Evolutionary conservation across 2,329 filamentous ascomycete species (phyloP), one percentile per base, ranked within the genome.

Genomic region (Aspergillus novoparasiticus): DNA sequence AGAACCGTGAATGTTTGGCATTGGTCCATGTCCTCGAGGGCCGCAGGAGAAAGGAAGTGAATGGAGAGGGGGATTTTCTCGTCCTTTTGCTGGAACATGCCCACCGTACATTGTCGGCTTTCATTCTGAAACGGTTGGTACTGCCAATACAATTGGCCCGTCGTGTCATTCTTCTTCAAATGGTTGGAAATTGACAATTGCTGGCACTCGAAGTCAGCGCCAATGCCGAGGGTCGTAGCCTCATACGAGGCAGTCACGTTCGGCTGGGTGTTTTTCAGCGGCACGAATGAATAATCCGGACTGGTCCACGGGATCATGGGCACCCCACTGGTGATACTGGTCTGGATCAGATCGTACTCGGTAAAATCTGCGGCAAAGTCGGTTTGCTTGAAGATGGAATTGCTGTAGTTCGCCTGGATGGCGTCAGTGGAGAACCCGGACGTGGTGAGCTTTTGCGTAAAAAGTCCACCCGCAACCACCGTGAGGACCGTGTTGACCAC

Each of bases 261-360:
- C 2, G 59, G 63, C 19, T 72, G 46, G 8, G 64, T 51, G 16
- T 75, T 65, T 14, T 65, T 58, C 3, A 76, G 55, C 6, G 75
- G 75, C 3, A 74, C 61, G 21, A 76, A 76, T 1, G 75, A 75
- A 28, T 71, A 66, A 21, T 75, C 73, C 10, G 74, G 61, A 28
- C 71, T 71, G 1, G 73, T 76, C 75, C 75, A 76, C 0, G 75
- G 62, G 6, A 76, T 63, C 59, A 75, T 66, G 5, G 74, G 71
- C 2, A 75, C 66, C 0, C 73, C 74, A 32, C 73, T 76, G 19
- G 70, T 75, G 43, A 76, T 75, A 46, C 75, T 76, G 9, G 72
- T 75, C 53, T 76, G 74, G 12, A 76, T 76, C 39, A 76, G 58
- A 43, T 76, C 73, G 61, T 76, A 76, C 53, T 76, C 74, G 2